phyloP scores from a whole-genome alignment of 1,139 yeast species.

The Taphrina betulina region DNA sequence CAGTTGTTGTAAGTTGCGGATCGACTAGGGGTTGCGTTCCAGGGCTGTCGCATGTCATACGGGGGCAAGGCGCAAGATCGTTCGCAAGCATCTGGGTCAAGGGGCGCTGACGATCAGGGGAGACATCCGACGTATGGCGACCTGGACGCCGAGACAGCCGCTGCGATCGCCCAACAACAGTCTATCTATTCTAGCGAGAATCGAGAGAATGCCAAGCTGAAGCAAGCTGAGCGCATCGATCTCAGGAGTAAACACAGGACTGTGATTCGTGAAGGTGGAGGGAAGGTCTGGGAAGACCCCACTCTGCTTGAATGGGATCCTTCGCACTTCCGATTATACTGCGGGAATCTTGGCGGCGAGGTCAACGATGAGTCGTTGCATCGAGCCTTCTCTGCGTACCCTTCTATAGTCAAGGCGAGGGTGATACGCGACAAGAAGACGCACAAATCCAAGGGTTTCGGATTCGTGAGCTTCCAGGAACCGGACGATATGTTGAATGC shows the following conservation, averaged over 20 bases:
- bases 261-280: conserved; percentile 51
- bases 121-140: conserved; percentile 6
- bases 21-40: too few relatives aligned
- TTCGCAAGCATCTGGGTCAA: too few relatives aligned
- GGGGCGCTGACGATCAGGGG: too few relatives aligned
- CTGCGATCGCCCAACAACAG: conserved; percentile 43
- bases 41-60: too few relatives aligned
- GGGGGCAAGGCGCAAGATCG: too few relatives aligned
- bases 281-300: conserved; percentile 53
- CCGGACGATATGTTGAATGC: conserved; percentile 65
- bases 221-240: conserved; percentile 11
- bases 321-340: conserved; percentile 67
- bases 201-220: conserved; percentile 31
- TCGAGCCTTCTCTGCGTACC: conserved; percentile 55
- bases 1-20: too few relatives aligned
- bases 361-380: conserved; percentile 58
- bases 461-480: conserved; percentile 75
- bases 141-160: conserved; percentile 32
- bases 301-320: conserved; percentile 61
- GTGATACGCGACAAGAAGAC: conserved; percentile 55
- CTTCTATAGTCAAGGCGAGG: conserved; percentile 55
- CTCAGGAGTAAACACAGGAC: conserved; percentile 42
- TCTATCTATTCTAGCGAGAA: conserved; percentile 38
- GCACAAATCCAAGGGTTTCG: conserved; percentile 67
- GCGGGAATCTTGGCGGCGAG: conserved; percentile 71